Base-by-base conservation (phyloP, 345 rosid genomes). In the Laguncularia racemosa region DNA sequence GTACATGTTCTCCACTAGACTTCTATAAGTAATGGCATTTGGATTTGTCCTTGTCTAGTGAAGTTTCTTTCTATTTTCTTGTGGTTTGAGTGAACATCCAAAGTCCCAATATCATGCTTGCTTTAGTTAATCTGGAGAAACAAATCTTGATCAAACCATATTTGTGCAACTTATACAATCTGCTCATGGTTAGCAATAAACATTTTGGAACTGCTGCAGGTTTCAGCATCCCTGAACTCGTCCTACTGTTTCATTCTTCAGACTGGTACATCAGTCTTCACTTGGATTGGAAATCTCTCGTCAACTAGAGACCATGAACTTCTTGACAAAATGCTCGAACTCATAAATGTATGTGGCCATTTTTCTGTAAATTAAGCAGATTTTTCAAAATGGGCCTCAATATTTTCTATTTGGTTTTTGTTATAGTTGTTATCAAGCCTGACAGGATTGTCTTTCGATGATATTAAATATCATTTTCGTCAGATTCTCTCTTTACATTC, bases 251-350 rank as follows among this genome's bases (percentile, higher is more conserved):
- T 81, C 85, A 83, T 90, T 63, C 70, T 86, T 65, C 82, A 76
- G 74, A 72, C 67, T 52, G 95, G 81, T 76, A 49, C 76, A 23
- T 74, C 84, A 26, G 57, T 75, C 54, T 79, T 78, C 45, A 67
- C 95, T 52, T 90, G 97, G 97, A 82, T 75, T 26, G 97, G 97
- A 57, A 83, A 69, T 61, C 85, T 78, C 58, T 69, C 97, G n/a
- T 79, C 84, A 12, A 55, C 72, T 8, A 57, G 60, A 52, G 95
- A 90, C 60, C 88, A 73, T 53, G 86, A 81, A 57, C 74, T 90
- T 67, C 84, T 86, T 65, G 95, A 86, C 71, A 81, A 82, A 76
- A 82, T 82, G 86, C 59, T 90, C 43, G 88, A 78, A 62, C 55
- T 78, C 48, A 78, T 90, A 64, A 84, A 86, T 61, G 97, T 90